Evolutionary conservation across 495 filamentous ascomycete genomes (phyloP).

Genomic region (Neurospora sp.): DNA sequence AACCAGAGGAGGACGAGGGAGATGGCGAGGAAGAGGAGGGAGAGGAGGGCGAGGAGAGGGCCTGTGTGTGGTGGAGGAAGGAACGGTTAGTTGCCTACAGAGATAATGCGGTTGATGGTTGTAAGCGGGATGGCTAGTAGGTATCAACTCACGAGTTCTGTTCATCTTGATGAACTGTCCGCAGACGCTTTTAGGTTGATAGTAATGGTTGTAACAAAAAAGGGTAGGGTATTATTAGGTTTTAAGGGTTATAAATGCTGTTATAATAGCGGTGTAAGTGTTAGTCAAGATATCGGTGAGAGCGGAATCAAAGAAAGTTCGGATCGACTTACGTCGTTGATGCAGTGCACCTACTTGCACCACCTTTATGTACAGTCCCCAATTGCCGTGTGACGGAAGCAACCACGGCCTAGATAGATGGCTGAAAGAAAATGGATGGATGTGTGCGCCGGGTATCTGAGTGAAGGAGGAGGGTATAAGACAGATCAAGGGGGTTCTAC

Average conservation of each 20-base stretch:
- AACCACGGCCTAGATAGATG: background rate
- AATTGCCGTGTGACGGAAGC: background rate
- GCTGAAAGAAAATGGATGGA: background rate
- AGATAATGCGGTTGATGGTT: background rate
- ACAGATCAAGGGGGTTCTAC: background rate
- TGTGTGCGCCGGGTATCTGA: background rate
- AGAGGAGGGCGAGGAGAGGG: slow-evolving; percentile 33
- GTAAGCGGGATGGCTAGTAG: background rate
- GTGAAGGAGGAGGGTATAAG: background rate
- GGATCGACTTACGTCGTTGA: background rate
- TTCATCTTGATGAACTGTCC: slow-evolving; percentile 7
- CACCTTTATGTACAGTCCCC: background rate
- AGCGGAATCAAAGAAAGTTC: background rate
- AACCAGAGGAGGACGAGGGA: slow-evolving; percentile 72
- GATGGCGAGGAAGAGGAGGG: slow-evolving; percentile 66
- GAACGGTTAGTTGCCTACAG: background rate
- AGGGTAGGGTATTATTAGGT: background rate
- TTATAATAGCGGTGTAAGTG: background rate
- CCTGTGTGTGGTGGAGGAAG: slow-evolving; percentile 12
- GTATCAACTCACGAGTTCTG: slow-evolving; percentile 9
- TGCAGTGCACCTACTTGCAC: background rate
- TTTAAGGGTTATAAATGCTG: background rate
- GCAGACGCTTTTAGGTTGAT: background rate
- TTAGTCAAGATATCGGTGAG: background rate
- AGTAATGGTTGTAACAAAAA: background rate